Conservation (phyloP, 2,329 filamentous ascomycete genomes). For the Ophiostoma populinum region DNA sequence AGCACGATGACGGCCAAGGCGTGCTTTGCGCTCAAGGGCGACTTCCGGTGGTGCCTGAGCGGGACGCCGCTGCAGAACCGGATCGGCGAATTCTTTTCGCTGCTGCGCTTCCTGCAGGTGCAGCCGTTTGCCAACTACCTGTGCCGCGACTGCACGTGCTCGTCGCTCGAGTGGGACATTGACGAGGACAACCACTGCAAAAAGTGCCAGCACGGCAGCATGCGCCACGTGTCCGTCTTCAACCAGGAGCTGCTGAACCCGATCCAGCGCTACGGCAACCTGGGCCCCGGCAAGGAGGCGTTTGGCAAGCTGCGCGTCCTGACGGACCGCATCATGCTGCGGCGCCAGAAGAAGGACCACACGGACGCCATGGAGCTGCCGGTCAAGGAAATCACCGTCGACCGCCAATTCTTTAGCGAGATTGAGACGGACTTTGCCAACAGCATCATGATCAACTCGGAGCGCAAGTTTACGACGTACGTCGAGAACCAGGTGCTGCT, state of each 20-base stretch:
- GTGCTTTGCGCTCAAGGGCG: constrained; percentile 76
- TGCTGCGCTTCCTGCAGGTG: constrained; percentile 80
- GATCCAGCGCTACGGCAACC: constrained; percentile 44
- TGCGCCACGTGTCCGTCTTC: constrained; percentile 42
- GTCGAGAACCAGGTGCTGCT: constrained; percentile 86
- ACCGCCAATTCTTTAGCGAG: constrained; percentile 92
- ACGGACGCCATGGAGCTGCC: constrained; percentile 92
- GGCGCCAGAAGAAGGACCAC: constrained; percentile 84
- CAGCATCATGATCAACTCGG: constrained; percentile 86
- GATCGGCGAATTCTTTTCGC: constrained; percentile 91
- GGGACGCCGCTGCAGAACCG: constrained; percentile 93
- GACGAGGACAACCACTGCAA: constrained; percentile 40
- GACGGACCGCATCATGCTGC: constrained; percentile 87
- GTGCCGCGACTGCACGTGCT: constrained; percentile 73
- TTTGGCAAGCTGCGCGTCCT: constrained; percentile 72
- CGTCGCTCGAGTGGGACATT: constrained; percentile 69
- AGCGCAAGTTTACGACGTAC: constrained; percentile 86
- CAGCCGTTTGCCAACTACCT: constrained; percentile 85
- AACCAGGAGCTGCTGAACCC: constrained; percentile 80
- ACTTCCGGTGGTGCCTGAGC: constrained; percentile 88
- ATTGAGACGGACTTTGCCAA: constrained; percentile 90
- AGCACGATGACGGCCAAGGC: constrained; percentile 86
- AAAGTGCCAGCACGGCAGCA: constrained; percentile 26
- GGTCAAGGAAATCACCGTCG: constrained; percentile 80
- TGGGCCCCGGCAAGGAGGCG: constrained; percentile 46